Evolutionary conservation across 176 grass and related monocot species (phyloP).

Genomic region (Phragmites australis): DNA sequence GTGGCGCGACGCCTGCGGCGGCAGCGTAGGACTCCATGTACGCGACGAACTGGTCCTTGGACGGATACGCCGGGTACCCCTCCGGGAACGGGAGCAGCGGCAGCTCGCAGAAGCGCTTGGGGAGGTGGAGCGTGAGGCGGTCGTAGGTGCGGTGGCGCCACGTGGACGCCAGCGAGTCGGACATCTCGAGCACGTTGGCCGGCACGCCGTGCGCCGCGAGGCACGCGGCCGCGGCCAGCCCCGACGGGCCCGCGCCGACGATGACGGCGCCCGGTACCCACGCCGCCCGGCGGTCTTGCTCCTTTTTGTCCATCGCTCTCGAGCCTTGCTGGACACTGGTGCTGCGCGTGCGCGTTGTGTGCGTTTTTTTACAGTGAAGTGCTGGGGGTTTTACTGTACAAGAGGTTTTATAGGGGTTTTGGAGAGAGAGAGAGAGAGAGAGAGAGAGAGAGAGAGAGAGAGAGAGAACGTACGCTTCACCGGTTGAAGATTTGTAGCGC

Average conservation of each 20-base stretch:
- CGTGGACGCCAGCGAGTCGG: slow-evolving; percentile 75
- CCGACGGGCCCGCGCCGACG: slow-evolving; percentile 87
- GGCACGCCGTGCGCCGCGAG: slow-evolving; percentile 72
- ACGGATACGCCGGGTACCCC: slow-evolving; percentile 70
- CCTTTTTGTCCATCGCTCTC: background rate
- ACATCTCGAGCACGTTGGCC: slow-evolving; percentile 72
- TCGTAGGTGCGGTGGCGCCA: slow-evolving; percentile 93
- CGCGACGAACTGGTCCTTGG: slow-evolving; percentile 80
- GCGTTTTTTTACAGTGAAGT: slow-evolving; percentile 41
- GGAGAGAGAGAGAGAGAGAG: background rate
- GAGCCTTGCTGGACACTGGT: background rate
- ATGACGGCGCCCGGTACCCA: slow-evolving; percentile 72
- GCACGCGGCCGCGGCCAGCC: slow-evolving; percentile 76
- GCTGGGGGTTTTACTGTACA: slow-evolving; percentile 17
- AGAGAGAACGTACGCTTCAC: background rate
- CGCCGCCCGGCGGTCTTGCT: background rate
- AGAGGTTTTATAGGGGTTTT: slow-evolving; percentile 64
- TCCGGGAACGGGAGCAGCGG: slow-evolving; percentile 72
- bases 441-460: background rate
- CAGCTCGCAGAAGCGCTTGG: slow-evolving; percentile 92
- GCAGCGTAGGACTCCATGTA: slow-evolving; percentile 81
- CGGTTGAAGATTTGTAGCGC: background rate
- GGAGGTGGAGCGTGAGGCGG: slow-evolving; percentile 90
- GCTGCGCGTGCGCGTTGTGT: background rate
- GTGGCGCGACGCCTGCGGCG: slow-evolving; percentile 55